Evolutionary conservation across 2,329 filamentous ascomycete species (phyloP).

Genomic region (Colletotrichum lindemuthianum): DNA sequence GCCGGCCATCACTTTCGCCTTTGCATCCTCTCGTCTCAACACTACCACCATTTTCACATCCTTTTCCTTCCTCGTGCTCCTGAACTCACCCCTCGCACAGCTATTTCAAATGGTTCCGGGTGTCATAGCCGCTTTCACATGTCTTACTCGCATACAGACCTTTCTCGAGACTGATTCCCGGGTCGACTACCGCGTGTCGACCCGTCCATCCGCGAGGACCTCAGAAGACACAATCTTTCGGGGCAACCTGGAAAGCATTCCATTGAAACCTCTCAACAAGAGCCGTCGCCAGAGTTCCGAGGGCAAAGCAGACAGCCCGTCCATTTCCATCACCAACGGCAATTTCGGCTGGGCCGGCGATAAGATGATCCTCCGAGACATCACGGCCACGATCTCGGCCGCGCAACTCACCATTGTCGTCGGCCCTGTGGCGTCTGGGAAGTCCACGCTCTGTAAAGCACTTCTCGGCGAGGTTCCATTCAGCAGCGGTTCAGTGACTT

Average conservation of each 20-base stretch:
- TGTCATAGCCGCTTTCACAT: conserved; percentile 45
- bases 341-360: conserved; percentile 46
- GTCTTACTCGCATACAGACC: conserved; percentile 47
- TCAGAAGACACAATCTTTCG: conserved; percentile 35
- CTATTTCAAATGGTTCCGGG: conserved; percentile 47
- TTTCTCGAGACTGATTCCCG: conserved; percentile 46
- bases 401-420: conserved; percentile 49
- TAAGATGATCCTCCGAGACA: conserved; percentile 42
- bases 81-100: conserved; percentile 44
- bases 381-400: conserved; percentile 46
- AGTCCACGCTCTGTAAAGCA: conserved; percentile 52
- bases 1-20: conserved; percentile 47
- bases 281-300: neutral
- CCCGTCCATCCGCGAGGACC: conserved; percentile 2
- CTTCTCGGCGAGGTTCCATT: conserved; percentile 45
- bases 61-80: conserved; percentile 47
- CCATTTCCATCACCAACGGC: conserved; percentile 36
- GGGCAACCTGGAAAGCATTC: conserved; percentile 17
- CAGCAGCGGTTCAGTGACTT: conserved; percentile 34
- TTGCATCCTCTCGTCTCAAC: conserved; percentile 39
- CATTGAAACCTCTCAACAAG: neutral
- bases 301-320: neutral
- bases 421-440: conserved; percentile 53
- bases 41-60: conserved; percentile 43
- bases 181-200: conserved; percentile 40